Conservation (phyloP, 176 grass and related monocot species). For the Hordeum vulgare region MorexV3_pseudomolecules_assembly NC_058522.1:542860713-542861212, state of each 20-base stretch:
- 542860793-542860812: constrained; percentile 73
- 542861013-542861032: constrained; percentile 27
- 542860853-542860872: constrained; percentile 63
- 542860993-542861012: constrained; percentile 16
- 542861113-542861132: background rate
- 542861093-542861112: background rate
- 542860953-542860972: background rate
- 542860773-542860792: constrained; percentile 89
- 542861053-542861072: constrained; percentile 4
- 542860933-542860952: background rate
- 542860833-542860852: constrained; percentile 73
- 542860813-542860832: constrained; percentile 82
- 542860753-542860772: constrained; percentile 74
- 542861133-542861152: background rate
- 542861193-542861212: too few species aligned
- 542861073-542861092: background rate
- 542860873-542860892: constrained; percentile 31
- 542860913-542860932: background rate
- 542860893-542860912: background rate
- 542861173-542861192: background rate
- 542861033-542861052: background rate
- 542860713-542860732: constrained; percentile 72
- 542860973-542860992: background rate
- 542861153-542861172: background rate
- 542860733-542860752: constrained; percentile 80